A percentile compares a stretch with the other conserved stretches of the same genome.
Evolutionary conservation across 164 flowering plant species (phyloP).

Genomic region (Pachysandra terminalis): DNA sequence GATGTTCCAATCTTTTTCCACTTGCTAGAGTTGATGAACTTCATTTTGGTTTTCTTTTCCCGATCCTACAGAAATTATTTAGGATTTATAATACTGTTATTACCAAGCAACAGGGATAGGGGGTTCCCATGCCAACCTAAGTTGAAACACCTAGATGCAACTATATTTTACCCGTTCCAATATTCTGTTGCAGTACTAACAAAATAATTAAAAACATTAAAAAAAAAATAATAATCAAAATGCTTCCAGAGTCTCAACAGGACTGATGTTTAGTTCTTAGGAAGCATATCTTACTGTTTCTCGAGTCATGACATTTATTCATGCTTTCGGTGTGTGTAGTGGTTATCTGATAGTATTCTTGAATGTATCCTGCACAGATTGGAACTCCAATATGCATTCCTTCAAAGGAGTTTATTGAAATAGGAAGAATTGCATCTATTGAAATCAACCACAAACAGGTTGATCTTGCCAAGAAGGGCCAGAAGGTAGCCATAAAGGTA

Average conservation of each 20-base stretch:
- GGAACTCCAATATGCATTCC: constrained; percentile 95
- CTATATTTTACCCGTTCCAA: background rate
- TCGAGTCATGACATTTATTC: too few species aligned
- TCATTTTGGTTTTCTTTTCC: background rate
- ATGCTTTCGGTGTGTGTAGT: too few species aligned
- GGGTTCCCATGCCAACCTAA: too few species aligned
- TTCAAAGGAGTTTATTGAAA: constrained; percentile 62
- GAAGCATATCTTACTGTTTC: too few species aligned
- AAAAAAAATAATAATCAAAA: too few species aligned
- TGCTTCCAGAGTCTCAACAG: too few species aligned
- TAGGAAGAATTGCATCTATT: constrained; percentile 87
- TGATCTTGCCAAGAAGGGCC: constrained; percentile 88
- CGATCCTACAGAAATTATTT: background rate
- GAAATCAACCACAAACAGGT: constrained; percentile 87
- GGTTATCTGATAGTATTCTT: background rate
- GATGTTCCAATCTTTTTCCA: too few species aligned
- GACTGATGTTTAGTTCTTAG: too few species aligned
- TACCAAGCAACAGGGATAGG: too few species aligned
- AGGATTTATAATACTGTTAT: background rate
- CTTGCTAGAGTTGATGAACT: too few species aligned
- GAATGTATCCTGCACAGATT: constrained; percentile 38
- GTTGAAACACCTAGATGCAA: background rate
- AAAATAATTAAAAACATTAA: too few species aligned
- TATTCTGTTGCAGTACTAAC: too few species aligned
- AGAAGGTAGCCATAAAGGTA: constrained; percentile 94